phyloP scores from a whole-genome alignment of 2,329 filamentous ascomycete genomes.

The Chaetomiaceae sp. region DNA sequence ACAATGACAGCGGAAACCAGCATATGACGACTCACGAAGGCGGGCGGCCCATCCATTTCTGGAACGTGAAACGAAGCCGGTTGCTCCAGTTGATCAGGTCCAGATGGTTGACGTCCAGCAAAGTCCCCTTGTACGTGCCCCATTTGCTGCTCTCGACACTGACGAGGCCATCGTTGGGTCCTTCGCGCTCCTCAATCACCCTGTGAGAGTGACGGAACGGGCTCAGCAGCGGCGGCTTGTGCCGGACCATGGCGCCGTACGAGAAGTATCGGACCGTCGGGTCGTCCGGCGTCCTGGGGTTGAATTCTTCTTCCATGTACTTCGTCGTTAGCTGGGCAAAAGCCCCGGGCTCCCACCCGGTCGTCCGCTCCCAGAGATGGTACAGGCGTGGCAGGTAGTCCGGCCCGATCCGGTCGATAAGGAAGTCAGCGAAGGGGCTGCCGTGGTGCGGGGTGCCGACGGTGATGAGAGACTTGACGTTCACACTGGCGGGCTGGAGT shows the following conservation, averaged over 20 bases:
- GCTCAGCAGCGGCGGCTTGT: slow-evolving; percentile 56
- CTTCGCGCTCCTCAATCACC: slow-evolving; percentile 46
- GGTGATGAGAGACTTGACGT: slow-evolving; percentile 48
- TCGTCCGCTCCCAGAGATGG: slow-evolving; percentile 40
- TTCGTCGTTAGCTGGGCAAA: slow-evolving; percentile 54
- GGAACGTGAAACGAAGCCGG: slow-evolving; percentile 47
- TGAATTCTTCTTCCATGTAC: slow-evolving; percentile 56
- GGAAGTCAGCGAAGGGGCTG: slow-evolving; percentile 49
- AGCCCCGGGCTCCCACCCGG: slow-evolving; percentile 52
- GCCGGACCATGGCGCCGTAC: slow-evolving; percentile 48
- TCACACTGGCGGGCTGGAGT: slow-evolving; percentile 41
- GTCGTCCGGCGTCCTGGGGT: slow-evolving; percentile 49
- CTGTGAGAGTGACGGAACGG: slow-evolving; percentile 50
- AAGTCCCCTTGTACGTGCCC: slow-evolving; percentile 58
- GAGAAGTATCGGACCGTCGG: slow-evolving; percentile 53
- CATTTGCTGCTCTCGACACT: slow-evolving; percentile 57
- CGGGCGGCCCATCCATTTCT: slow-evolving; percentile 48
- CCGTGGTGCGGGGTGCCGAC: slow-evolving; percentile 51
- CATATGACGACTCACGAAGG: slow-evolving; percentile 39
- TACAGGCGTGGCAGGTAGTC: slow-evolving; percentile 50
- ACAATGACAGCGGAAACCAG: background rate
- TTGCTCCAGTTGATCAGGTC: slow-evolving; percentile 66
- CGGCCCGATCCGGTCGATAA: slow-evolving; percentile 42
- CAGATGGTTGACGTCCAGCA: slow-evolving; percentile 56
- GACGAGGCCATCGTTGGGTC: slow-evolving; percentile 61